Base-by-base conservation (phyloP, 805 yeast species). In the Wickerhamiella spandovensis region DNA sequence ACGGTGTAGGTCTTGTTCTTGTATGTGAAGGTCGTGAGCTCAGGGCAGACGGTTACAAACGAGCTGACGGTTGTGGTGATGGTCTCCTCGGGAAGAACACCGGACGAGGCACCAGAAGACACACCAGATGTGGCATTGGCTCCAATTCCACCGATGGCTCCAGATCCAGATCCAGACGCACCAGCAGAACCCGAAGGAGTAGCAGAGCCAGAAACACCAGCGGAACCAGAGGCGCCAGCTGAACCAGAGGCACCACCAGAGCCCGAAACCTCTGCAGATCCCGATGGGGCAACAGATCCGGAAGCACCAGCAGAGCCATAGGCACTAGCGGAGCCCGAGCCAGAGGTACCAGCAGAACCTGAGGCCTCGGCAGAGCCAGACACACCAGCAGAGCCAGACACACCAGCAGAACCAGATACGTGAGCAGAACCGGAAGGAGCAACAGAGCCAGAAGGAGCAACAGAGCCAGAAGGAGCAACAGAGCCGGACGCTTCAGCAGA, bases 1-100 rank as follows among this genome's bases (percentile, higher is more conserved):
- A 82, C 87, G 58, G 83, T 78, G 78, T 78, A 75, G 64, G 90
- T 82, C 66, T 66, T 65, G 73, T 74, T 74, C 76, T 79, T 81
- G 67, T 79, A 77, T 56, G 72, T 73, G 53, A 84, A 61, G 53
- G 75, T 69, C 60, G 95, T 85, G 48, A 94, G 69, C 56, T 63
- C 71, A 67, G 95, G 94, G 71, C 94, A 84, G 5, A 37, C 39
- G 17, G 43, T 39, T 4, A 39, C 43, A 35, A 35, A 35, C 5
- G 22, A 18, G 18, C 43, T 39, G 15, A 39, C 24, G 20, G 43
- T 21, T 7, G 43, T 39, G 12, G 24, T 39, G 18, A 39, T 12
- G 20, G 43, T 35, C 39, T 35, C 39, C 3, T 12, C 32, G 32
- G 32, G 32, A 12, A 28, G 32, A 12, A 9, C 32, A 3, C 32